Conservation (phyloP, 495 filamentous ascomycete genomes). For the Tetracladium setigerum region DNA sequence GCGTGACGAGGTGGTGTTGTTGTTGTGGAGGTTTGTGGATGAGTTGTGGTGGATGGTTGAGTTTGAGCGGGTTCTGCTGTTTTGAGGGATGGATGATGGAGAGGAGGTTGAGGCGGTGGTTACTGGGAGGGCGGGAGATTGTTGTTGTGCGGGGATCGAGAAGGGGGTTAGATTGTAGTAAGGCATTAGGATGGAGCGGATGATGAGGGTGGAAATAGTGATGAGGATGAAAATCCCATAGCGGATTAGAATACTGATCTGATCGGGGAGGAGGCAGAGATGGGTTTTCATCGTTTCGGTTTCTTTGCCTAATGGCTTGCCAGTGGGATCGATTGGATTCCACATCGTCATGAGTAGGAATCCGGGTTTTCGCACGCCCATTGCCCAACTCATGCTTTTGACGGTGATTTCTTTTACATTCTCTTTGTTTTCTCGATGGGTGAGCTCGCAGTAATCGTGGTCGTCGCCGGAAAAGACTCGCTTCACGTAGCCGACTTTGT, state of each 20-base stretch:
- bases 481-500: constrained; percentile 64
- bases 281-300: constrained; percentile 70
- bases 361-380: constrained; percentile 89
- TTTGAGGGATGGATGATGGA: constrained; percentile 7
- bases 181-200: constrained; percentile 52
- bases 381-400: constrained; percentile 88
- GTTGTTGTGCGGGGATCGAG: constrained; percentile 17
- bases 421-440: constrained; percentile 56
- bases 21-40: constrained; percentile 2
- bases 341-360: constrained; percentile 84
- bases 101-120: constrained; percentile 12
- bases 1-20: constrained; percentile 16
- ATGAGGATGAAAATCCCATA: constrained; percentile 59
- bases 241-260: constrained; percentile 70
- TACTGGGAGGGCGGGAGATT: constrained; percentile 5
- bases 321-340: constrained; percentile 70
- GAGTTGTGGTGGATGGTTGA: constrained; percentile 1
- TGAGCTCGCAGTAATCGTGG: constrained; percentile 93
- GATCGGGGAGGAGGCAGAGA: constrained; percentile 85
- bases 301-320: constrained; percentile 37
- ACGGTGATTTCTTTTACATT: constrained; percentile 85
- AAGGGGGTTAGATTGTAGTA: constrained; percentile 35
- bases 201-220: constrained; percentile 50
- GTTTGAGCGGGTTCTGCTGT: constrained; percentile 3
- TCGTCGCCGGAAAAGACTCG: constrained; percentile 94